These are phyloP conservation scores for Hymenoscyphus fructigenus DNA, from an alignment of 2,329 filamentous ascomycete genomes.

Conservation along the genomic window DNA sequence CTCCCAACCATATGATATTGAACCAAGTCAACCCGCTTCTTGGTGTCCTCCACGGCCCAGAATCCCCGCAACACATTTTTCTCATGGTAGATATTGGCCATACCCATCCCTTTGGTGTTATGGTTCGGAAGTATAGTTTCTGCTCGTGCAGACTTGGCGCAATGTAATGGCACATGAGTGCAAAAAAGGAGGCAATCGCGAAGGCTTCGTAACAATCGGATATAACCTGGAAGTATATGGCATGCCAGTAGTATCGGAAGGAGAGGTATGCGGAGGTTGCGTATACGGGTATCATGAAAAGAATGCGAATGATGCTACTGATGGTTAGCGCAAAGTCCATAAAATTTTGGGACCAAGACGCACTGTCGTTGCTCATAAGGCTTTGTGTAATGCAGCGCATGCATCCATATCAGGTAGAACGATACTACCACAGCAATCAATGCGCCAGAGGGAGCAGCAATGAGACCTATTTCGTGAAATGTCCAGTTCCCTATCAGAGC, in stretches of 20 bases:
- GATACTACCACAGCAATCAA: constrained; percentile 53
- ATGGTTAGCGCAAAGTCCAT: constrained; percentile 6
- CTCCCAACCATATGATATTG: constrained; percentile 78
- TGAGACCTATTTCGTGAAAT: constrained; percentile 55
- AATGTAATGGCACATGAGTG: constrained; percentile 77
- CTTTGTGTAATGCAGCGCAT: constrained; percentile 60
- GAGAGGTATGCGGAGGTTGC: constrained; percentile 71
- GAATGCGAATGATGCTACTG: constrained; percentile 75
- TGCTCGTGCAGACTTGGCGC: constrained; percentile 76
- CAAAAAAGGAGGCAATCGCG: constrained; percentile 84
- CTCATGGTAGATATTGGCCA: constrained; percentile 69
- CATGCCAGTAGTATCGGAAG: constrained; percentile 71
- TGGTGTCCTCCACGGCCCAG: constrained; percentile 71
- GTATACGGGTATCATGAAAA: constrained; percentile 86
- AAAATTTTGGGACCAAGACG: constrained; percentile 9
- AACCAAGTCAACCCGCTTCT: constrained; percentile 85
- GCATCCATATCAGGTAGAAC: constrained; percentile 57
- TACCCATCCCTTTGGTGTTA: constrained; percentile 72
- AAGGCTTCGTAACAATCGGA: constrained; percentile 89
- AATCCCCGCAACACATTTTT: constrained; percentile 67
- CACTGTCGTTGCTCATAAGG: constrained; percentile 59
- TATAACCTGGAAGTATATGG: constrained; percentile 78
- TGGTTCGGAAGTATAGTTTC: constrained; percentile 74
- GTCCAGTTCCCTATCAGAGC: constrained; percentile 49
- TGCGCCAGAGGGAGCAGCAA: constrained; percentile 50